Evolutionary conservation across 768 basidiomycete species (phyloP).

Genomic region (Favolaschia claudopus): DNA sequence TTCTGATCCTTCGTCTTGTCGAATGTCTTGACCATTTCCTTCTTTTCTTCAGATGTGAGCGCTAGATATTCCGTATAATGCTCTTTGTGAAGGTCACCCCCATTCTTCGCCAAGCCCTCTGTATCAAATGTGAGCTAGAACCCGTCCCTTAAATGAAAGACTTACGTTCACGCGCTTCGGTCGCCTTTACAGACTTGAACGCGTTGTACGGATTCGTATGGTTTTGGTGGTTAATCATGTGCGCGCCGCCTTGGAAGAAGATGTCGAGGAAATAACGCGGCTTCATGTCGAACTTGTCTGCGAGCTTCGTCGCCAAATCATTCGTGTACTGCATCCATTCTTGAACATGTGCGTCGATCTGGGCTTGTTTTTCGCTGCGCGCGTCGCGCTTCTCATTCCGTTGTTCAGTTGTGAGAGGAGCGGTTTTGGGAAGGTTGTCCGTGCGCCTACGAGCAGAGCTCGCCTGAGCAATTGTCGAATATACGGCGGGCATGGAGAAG

Average conservation of each 20-base stretch:
- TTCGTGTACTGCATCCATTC: neutral
- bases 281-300: neutral
- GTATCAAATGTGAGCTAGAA: neutral
- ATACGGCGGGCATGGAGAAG: neutral
- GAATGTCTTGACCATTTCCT: neutral
- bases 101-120: neutral
- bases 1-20: neutral
- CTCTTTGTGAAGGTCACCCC: neutral
- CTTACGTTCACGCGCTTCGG: neutral
- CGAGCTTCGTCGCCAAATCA: neutral
- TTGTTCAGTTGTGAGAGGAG: neutral
- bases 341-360: neutral
- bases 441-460: neutral
- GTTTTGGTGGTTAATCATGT: neutral
- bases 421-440: neutral
- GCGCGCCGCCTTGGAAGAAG: neutral
- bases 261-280: neutral
- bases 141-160: neutral
- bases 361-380: neutral
- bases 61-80: constrained; percentile 15
- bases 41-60: neutral
- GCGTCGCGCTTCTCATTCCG: neutral
- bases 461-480: neutral
- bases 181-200: neutral
- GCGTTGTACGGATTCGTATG: neutral